Evolutionary conservation across 78 protist species (phyloP).

Genomic region (Dictyostelium brefeldianum): DNA sequence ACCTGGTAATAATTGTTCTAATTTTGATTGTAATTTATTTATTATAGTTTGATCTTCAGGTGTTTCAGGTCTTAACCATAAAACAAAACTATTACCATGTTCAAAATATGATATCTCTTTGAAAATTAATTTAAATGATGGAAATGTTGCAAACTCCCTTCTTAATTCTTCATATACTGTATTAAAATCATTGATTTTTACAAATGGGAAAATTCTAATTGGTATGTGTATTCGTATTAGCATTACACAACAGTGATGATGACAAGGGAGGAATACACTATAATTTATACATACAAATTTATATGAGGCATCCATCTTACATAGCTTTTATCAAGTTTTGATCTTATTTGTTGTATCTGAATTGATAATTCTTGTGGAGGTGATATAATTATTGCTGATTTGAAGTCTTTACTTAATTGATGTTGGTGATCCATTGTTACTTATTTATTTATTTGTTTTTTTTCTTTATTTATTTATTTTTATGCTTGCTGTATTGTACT

Average conservation of each 20-base stretch:
- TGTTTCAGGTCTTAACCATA: constrained; percentile 79
- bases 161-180: neutral
- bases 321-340: constrained; percentile 57
- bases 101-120: constrained; percentile 61
- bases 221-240: too few species aligned
- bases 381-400: constrained; percentile 55
- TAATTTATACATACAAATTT: too few species aligned
- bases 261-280: too few species aligned
- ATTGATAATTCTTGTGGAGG: constrained; percentile 51
- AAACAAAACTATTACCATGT: constrained; percentile 65
- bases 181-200: constrained; percentile 29
- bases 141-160: neutral
- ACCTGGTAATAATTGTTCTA: constrained; percentile 39
- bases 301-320: constrained; percentile 88
- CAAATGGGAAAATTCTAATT: constrained; percentile 79
- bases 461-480: neutral
- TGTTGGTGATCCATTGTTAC: neutral
- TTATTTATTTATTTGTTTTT: too few species aligned
- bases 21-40: constrained; percentile 8
- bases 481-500: too few species aligned
- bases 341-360: constrained; percentile 59
- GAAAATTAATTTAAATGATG: constrained; percentile 52
- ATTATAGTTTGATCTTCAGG: constrained; percentile 43
- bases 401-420: constrained; percentile 53
- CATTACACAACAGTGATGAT: neutral